Evolutionary conservation across 305 asterid species (phyloP), one percentile per base, ranked within the genome.

Genomic region (Nicotiana rustica): DNA sequence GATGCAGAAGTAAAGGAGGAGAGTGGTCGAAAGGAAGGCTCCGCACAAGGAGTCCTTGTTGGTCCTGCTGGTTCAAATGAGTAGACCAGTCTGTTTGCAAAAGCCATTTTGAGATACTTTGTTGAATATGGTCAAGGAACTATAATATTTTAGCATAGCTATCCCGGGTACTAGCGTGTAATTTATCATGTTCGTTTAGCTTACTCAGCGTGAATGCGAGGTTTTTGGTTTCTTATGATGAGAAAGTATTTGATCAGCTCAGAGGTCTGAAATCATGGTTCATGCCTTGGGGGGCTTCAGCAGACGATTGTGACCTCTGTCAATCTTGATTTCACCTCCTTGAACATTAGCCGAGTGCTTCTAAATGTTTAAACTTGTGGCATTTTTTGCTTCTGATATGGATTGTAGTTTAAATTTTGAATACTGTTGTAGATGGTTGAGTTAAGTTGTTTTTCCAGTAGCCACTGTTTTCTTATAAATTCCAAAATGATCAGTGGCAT

Each of bases 11-110:
- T 91, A 87, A 92, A 89, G 82, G 99, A 92, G 47, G 98, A 89
- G 65, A 41, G 92, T 71, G 88, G 91, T 56, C 93, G 91, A 87
- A 96, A 96, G 87, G 99, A 92, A 91, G 98, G 97, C 41, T 87
- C 94, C 59, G 98, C 98, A n/a, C 99, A 96, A 86, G 99, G 99
- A 61, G 98, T 96, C 62, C 95, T 96, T 84, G 97, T 94, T 49
- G 96, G 97, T 55, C 95, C 97, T 69, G 98, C 96, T 36, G 90
- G 88, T 77, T 81, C 88, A 82, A 78, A 85, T 84, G 89, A 83
- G 76, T 85, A 79, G 88, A 81, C 44, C 60, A 64, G 1, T 60
- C 21, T 55, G 29, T 77, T 79, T 60, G 15, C 60, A 61, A 62
- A 62, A 41, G 19, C 82, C 60, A 41, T 61, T 62, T 41, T 13